Percentiles rank a stretch among this genome's conserved stretches.
phyloP scores from a whole-genome alignment of 495 filamentous ascomycete genomes.

The Lepidopterella palustris region DNA sequence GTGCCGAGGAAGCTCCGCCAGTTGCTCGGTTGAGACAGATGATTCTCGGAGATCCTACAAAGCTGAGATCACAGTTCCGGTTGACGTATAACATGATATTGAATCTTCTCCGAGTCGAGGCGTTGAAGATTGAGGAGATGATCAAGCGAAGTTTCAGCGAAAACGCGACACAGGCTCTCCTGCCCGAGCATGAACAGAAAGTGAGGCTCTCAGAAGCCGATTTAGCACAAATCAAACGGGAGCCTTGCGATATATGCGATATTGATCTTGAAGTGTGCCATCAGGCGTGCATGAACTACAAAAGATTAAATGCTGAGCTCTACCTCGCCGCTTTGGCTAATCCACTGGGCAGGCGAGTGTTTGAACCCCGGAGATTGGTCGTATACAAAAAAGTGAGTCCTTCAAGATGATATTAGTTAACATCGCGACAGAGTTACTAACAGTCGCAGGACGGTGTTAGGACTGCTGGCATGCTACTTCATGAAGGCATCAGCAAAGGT shows the following conservation, averaged over 20 bases:
- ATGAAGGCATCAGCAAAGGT: constrained; percentile 60
- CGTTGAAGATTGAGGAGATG: constrained; percentile 98
- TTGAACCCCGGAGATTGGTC: constrained; percentile 63
- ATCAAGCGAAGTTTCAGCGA: constrained; percentile 99
- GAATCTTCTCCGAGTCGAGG: constrained; percentile 90
- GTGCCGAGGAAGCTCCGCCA: constrained; percentile 82
- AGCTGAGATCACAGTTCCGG: constrained; percentile 90
- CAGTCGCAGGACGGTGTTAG: constrained; percentile 62
- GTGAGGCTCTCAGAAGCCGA: constrained; percentile 90
- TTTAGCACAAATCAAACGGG: constrained; percentile 79
- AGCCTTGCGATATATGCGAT: constrained; percentile 77
- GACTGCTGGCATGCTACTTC: constrained; percentile 70
- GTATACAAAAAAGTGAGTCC: constrained; percentile 56
- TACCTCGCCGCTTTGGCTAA: constrained; percentile 63
- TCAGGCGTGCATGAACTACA: constrained; percentile 69
- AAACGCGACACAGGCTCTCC: constrained; percentile 91
- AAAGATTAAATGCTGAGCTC: constrained; percentile 64
- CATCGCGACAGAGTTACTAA: not conserved
- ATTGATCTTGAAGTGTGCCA: constrained; percentile 71
- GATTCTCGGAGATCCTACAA: constrained; percentile 94
- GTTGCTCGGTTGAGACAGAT: constrained; percentile 73
- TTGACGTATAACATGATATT: constrained; percentile 99
- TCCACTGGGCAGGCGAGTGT: constrained; percentile 73
- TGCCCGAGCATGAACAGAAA: constrained; percentile 91
- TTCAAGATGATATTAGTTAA: not conserved